phyloP scores from a whole-genome alignment of 202 grass and related monocot species.

The Alloteropsis angusta region DNA sequence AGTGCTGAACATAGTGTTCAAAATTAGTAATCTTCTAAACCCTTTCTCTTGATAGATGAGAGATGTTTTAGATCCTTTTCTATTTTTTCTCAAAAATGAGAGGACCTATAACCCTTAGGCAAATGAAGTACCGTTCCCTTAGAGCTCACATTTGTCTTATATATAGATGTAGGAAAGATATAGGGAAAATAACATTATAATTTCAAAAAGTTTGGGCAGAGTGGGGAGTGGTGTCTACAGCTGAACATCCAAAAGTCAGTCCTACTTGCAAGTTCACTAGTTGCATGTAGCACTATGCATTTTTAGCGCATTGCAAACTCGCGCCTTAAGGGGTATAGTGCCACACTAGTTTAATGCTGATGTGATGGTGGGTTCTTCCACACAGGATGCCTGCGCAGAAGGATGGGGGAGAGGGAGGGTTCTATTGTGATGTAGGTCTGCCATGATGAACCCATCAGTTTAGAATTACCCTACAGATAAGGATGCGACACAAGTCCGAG shows the following conservation, averaged over 20 bases:
- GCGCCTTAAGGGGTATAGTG: no score
- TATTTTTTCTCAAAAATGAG: not conserved
- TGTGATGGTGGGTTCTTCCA: no score
- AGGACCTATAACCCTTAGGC: not conserved
- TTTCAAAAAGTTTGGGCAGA: not conserved
- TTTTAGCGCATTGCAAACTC: no score
- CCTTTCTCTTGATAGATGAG: no score
- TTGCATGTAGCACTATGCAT: not conserved
- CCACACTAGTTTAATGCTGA: no score
- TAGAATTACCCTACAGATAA: not conserved
- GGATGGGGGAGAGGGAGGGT: no score
- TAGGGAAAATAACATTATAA: not conserved
- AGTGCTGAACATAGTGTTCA: not conserved
- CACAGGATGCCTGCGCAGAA: no score
- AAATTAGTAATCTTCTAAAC: not conserved
- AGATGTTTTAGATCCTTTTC: no score
- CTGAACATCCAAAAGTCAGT: not conserved
- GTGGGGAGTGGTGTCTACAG: no score
- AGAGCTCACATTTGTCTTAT: not conserved
- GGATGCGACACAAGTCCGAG: not conserved
- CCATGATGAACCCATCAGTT: not conserved
- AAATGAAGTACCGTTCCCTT: not conserved
- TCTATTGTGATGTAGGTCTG: no score
- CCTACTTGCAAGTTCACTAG: no score
- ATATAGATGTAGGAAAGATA: not conserved